These are phyloP conservation scores for Sparassis latifolia DNA, from an alignment of 1,284 basidiomycete genomes.

Conservation along the genomic window DNA sequence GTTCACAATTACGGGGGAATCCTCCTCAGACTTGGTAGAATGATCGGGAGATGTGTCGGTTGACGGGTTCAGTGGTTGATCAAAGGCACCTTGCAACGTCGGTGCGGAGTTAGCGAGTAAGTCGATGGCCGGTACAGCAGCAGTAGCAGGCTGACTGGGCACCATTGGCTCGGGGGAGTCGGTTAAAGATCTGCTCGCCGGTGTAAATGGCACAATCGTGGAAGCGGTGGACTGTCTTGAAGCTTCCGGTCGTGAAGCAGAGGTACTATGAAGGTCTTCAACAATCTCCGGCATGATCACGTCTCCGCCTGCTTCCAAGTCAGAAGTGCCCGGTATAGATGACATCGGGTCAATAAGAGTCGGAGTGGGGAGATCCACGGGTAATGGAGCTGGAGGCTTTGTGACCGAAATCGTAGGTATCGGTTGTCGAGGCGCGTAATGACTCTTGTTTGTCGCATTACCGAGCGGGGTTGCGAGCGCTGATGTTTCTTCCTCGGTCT, in stretches of 20 bases:
- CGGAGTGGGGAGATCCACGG: slow-evolving; percentile 57
- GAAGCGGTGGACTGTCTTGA: neutral
- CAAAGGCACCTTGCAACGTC: neutral
- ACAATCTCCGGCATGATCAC: slow-evolving; percentile 35
- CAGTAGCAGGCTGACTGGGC: neutral
- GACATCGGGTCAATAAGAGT: slow-evolving; percentile 39
- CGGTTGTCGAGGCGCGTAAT: slow-evolving; percentile 13
- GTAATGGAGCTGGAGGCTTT: slow-evolving; percentile 61
- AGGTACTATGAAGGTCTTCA: too few species aligned
- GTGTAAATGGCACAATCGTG: neutral
- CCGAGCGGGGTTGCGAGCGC: slow-evolving; percentile 16
- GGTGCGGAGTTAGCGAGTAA: slow-evolving; percentile 11
- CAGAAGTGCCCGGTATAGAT: slow-evolving; percentile 24
- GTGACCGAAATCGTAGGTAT: slow-evolving; percentile 57
- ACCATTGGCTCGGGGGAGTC: slow-evolving; percentile 8
- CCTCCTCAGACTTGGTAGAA: slow-evolving; percentile 13
- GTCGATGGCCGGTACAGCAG: slow-evolving; percentile 5
- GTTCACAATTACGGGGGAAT: slow-evolving; percentile 17
- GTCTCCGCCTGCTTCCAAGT: slow-evolving; percentile 53
- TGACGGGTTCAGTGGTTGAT: neutral
- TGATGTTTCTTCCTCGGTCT: slow-evolving; percentile 13
- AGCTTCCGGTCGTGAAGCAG: too few species aligned
- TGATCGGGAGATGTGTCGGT: neutral
- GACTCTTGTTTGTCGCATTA: slow-evolving; percentile 17
- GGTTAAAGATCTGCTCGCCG: slow-evolving; percentile 1